phyloP scores from a whole-genome alignment of 2,329 filamentous ascomycete genomes.

The Nemania sp. region DNA sequence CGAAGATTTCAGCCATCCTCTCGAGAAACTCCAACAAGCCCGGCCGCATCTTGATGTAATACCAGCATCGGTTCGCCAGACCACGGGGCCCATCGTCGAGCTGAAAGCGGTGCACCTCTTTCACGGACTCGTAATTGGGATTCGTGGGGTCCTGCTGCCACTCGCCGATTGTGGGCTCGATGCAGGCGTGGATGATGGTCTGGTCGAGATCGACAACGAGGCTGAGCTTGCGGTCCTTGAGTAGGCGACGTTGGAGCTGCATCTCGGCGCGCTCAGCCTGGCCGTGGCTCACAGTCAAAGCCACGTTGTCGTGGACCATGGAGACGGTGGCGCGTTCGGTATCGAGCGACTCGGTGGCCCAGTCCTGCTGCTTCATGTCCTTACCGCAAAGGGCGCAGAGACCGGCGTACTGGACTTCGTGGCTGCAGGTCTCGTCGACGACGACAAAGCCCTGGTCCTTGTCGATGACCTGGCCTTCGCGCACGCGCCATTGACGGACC shows the following conservation, averaged over 20 bases:
- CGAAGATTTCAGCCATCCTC: constrained; percentile 61
- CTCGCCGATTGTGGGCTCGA: constrained; percentile 93
- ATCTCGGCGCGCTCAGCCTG: constrained; percentile 84
- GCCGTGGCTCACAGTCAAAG: constrained; percentile 79
- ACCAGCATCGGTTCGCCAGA: constrained; percentile 75
- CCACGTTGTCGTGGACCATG: constrained; percentile 90
- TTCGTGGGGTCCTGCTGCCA: constrained; percentile 90
- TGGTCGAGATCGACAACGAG: constrained; percentile 97
- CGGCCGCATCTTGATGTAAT: constrained; percentile 97
- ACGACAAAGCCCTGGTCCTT: constrained; percentile 65
- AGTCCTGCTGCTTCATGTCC: constrained; percentile 91
- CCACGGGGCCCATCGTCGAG: constrained; percentile 82
- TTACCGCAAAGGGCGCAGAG: constrained; percentile 91
- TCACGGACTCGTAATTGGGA: constrained; percentile 88
- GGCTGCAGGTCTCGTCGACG: constrained; percentile 87
- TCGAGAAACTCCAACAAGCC: constrained; percentile 81
- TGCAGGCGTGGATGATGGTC: constrained; percentile 97
- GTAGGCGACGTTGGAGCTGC: constrained; percentile 79
- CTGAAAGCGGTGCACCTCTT: constrained; percentile 86
- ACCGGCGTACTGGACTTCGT: constrained; percentile 88
- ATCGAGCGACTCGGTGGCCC: constrained; percentile 78
- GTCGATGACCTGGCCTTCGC: constrained; percentile 65
- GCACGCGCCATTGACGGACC: constrained; percentile 75
- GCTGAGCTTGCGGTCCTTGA: constrained; percentile 81
- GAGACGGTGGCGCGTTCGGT: constrained; percentile 88